A percentile compares a stretch with the other conserved stretches of the same genome.
Evolutionary conservation across 306 rosid genomes (phyloP).

Genomic region (Datisca glomerata): DNA sequence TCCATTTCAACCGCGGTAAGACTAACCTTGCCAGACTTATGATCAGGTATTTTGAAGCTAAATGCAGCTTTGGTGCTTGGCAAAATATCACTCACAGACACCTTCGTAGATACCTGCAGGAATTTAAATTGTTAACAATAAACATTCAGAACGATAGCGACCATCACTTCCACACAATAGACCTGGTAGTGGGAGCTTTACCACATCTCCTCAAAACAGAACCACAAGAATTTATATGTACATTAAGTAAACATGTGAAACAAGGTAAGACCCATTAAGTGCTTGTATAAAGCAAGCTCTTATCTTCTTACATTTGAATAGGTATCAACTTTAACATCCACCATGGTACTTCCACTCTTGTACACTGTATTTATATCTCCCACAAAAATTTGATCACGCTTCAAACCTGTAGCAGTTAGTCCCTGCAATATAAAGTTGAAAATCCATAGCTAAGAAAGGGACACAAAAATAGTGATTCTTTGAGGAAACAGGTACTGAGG

Average conservation of each 20-base stretch:
- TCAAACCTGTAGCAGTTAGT: slow-evolving; percentile 72
- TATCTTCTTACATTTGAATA: slow-evolving; percentile 71
- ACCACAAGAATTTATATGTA: background rate
- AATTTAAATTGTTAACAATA: background rate
- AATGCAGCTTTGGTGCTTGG: slow-evolving; percentile 52
- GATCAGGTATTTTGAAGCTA: slow-evolving; percentile 90
- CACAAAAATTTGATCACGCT: slow-evolving; percentile 67
- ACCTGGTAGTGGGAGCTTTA: background rate
- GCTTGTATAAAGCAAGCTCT: slow-evolving; percentile 2
- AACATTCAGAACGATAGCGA: too few species aligned
- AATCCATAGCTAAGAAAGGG: too few species aligned
- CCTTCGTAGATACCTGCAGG: slow-evolving; percentile 66
- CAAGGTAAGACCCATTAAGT: too few species aligned
- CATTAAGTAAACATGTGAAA: background rate
- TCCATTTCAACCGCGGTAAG: too few species aligned
- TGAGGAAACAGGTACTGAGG: too few species aligned
- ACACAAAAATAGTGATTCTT: too few species aligned
- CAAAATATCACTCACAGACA: slow-evolving; percentile 49
- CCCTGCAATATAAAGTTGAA: slow-evolving; percentile 41
- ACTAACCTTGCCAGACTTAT: slow-evolving; percentile 94
- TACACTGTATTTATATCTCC: slow-evolving; percentile 75
- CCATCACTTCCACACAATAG: too few species aligned
- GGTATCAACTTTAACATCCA: slow-evolving; percentile 85
- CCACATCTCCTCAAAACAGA: background rate
- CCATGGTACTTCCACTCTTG: slow-evolving; percentile 58